These are phyloP conservation scores for Parietaria judaica DNA, from an alignment of 306 rosid genomes.

Conservation along the genomic window DNA sequence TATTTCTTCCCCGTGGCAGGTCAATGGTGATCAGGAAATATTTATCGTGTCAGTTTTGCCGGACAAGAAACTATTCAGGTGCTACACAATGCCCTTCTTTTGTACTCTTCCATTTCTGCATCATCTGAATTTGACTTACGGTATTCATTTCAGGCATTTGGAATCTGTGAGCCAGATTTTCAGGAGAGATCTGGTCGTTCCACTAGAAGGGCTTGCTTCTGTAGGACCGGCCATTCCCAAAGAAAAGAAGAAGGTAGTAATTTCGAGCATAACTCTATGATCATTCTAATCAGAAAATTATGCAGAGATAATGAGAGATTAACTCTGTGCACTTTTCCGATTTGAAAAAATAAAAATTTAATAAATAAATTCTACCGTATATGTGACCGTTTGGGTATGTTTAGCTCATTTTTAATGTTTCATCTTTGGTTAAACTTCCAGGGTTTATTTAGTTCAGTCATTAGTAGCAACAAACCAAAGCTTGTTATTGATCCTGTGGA, in stretches of 20 bases:
- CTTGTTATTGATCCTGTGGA: slow-evolving; percentile 34
- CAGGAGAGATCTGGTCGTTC: slow-evolving; percentile 36
- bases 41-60: slow-evolving; percentile 44
- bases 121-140: too few species aligned
- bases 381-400: too few species aligned
- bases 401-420: too few species aligned
- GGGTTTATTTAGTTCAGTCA: slow-evolving; percentile 72
- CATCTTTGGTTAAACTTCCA: slow-evolving; percentile 10
- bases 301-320: too few species aligned
- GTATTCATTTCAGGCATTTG: slow-evolving; percentile 41
- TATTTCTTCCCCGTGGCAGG: slow-evolving; percentile 33
- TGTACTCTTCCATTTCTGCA: not conserved
- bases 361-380: too few species aligned
- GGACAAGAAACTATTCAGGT: slow-evolving; percentile 62
- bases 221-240: slow-evolving; percentile 25
- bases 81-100: slow-evolving; percentile 12
- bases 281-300: not conserved
- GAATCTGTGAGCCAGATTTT: slow-evolving; percentile 44
- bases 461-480: slow-evolving; percentile 66
- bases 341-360: too few species aligned
- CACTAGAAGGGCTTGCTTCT: slow-evolving; percentile 36
- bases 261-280: slow-evolving; percentile 1
- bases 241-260: slow-evolving; percentile 74
- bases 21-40: slow-evolving; percentile 70
- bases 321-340: too few species aligned